Percentiles rank a stretch among this genome's conserved stretches.
Conservation (phyloP, 345 rosid genomes). For the Populus deltoides region DNA sequence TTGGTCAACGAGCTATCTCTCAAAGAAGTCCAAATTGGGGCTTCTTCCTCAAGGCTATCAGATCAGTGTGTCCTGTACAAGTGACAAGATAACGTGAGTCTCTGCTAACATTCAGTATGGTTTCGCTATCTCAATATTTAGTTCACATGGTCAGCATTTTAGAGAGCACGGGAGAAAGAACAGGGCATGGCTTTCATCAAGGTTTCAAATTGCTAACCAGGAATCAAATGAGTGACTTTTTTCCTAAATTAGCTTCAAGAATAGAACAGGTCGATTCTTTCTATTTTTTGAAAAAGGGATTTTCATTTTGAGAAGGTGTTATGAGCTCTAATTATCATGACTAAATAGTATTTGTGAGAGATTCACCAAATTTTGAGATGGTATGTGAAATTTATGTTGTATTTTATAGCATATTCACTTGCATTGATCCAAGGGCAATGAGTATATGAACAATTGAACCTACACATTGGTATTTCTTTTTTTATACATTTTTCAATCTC, state of each 20-base stretch:
- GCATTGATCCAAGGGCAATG: no score
- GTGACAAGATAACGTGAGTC: not conserved
- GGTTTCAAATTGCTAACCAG: not conserved
- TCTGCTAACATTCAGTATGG: not conserved
- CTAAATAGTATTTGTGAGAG: no score
- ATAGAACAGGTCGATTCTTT: not conserved
- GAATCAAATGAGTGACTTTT: not conserved
- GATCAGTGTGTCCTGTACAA: not conserved
- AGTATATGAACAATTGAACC: no score
- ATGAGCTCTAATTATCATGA: no score
- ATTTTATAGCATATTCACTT: no score
- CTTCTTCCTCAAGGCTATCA: slow-evolving; percentile 40
- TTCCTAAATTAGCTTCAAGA: not conserved
- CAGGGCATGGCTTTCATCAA: not conserved
- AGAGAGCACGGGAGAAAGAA: not conserved
- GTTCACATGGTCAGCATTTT: not conserved
- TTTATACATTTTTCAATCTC: no score
- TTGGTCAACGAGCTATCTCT: slow-evolving; percentile 67
- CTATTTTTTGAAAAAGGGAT: no score
- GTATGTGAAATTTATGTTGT: no score
- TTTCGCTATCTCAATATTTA: not conserved
- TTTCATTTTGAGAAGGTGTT: no score
- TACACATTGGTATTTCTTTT: no score
- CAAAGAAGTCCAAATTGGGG: slow-evolving; percentile 55
- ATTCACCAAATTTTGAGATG: no score